Conservation (phyloP, 139 green algal species). For the Chlorokybus atmophyticus region DNA sequence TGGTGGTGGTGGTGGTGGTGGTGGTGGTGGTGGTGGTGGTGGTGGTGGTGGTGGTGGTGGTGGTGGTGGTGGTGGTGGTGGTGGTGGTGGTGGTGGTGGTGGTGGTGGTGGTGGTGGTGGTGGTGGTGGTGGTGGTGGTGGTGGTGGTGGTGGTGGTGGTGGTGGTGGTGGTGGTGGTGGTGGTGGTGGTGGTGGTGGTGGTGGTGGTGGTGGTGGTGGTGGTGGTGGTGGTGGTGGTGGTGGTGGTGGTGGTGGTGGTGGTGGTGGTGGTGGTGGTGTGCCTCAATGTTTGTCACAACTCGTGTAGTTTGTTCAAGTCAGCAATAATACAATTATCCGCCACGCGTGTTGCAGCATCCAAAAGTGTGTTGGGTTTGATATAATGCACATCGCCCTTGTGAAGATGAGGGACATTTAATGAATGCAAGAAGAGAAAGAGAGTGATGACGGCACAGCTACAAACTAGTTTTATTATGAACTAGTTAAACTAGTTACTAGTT, state of each 20-base stretch:
- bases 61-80: background rate
- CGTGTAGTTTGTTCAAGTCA: too few relatives aligned
- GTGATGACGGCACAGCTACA: too few relatives aligned
- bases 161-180: background rate
- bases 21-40: background rate
- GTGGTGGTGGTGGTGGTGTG: background rate
- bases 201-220: background rate
- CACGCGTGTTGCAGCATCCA: too few relatives aligned
- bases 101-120: slow-evolving; percentile 11
- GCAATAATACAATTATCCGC: too few relatives aligned
- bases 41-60: background rate
- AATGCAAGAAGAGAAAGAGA: too few relatives aligned
- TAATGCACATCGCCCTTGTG: too few relatives aligned
- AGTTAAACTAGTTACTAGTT: too few relatives aligned
- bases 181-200: background rate
- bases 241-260: slow-evolving; percentile 10
- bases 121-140: slow-evolving; percentile 10
- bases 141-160: slow-evolving; percentile 4
- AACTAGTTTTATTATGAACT: too few relatives aligned
- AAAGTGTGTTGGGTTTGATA: too few relatives aligned
- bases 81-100: slow-evolving; percentile 1
- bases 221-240: slow-evolving; percentile 1
- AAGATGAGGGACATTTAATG: too few relatives aligned
- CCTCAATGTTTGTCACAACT: background rate
- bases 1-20: slow-evolving; percentile 7